Evolutionary conservation across 768 basidiomycete species (phyloP).

Genomic region (Tubosaeta sp.): DNA sequence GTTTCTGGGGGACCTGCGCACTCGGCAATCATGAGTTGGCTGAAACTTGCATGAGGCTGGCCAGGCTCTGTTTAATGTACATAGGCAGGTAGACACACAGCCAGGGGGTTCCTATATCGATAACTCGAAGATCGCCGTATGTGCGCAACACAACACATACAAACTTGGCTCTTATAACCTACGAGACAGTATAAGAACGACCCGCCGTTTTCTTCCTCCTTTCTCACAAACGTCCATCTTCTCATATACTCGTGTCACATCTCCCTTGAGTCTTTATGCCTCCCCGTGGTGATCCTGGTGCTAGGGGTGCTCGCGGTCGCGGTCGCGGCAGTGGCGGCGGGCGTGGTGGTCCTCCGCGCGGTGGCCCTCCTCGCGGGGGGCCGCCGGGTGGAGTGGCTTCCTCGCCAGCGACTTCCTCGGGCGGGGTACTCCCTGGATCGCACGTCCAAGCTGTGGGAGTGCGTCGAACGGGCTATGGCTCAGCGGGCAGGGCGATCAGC

Average conservation of each 20-base stretch:
- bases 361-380: slow-evolving; percentile 29
- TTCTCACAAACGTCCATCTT: slow-evolving; percentile 20
- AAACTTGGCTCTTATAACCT: slow-evolving; percentile 15
- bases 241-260: not conserved
- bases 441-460: slow-evolving; percentile 60
- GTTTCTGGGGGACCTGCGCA: slow-evolving; percentile 49
- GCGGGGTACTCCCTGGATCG: slow-evolving; percentile 25
- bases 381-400: slow-evolving; percentile 18
- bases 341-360: slow-evolving; percentile 23
- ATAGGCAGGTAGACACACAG: not conserved
- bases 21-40: slow-evolving; percentile 59
- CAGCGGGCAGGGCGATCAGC: slow-evolving; percentile 42
- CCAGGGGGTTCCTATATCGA: slow-evolving; percentile 14
- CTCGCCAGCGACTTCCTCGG: slow-evolving; percentile 30
- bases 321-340: slow-evolving; percentile 22
- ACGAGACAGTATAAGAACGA: slow-evolving; percentile 18
- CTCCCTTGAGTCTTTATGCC: slow-evolving; percentile 32
- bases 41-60: slow-evolving; percentile 29
- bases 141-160: slow-evolving; percentile 22
- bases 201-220: not conserved
- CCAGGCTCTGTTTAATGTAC: slow-evolving; percentile 9
- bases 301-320: slow-evolving; percentile 21
- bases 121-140: slow-evolving; percentile 11
- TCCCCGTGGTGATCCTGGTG: slow-evolving; percentile 28
- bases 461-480: slow-evolving; percentile 61